phyloP scores from a whole-genome alignment of 176 grass and related monocot genomes.

The Zea mays region Zm-B73-REFERENCE-NAM-5.0 NC_050098.1:4233001-4233500 shows the following conservation, averaged over 20 bases:
- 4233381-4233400: no score
- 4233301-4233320: constrained; percentile 10
- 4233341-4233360: constrained; percentile 16
- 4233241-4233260: constrained; percentile 16
- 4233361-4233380: constrained; percentile 16
- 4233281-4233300: background rate
- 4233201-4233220: constrained; percentile 39
- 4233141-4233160: constrained; percentile 39
- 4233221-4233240: constrained; percentile 42
- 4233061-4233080: constrained; percentile 44
- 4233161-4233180: constrained; percentile 40
- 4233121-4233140: constrained; percentile 45
- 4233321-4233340: constrained; percentile 24
- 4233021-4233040: constrained; percentile 90
- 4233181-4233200: constrained; percentile 27
- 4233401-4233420: no score
- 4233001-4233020: constrained; percentile 70
- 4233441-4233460: no score
- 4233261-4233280: constrained; percentile 12
- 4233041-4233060: constrained; percentile 60
- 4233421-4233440: no score
- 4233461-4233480: no score
- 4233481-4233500: no score
- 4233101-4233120: constrained; percentile 47
- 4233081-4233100: constrained; percentile 49